A percentile compares a stretch with the other conserved stretches of the same genome.
These are phyloP conservation scores for Pulveroboletus sp. DNA, from an alignment of 768 basidiomycete genomes.

Conservation along the genomic window DNA sequence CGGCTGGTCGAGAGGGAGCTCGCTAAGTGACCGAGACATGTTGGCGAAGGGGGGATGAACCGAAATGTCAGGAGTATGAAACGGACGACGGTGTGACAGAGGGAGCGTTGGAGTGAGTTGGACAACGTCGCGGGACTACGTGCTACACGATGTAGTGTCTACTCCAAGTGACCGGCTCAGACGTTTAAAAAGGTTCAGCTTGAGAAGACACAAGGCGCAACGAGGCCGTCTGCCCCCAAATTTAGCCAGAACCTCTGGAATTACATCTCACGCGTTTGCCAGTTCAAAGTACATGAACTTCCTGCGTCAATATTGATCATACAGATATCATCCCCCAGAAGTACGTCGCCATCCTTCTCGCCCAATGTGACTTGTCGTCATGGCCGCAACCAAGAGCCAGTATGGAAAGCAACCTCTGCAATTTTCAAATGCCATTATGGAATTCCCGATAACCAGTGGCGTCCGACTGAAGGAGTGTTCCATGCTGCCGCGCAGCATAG, in stretches of 20 bases:
- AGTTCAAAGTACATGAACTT: slow-evolving; percentile 15
- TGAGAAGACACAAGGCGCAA: slow-evolving; percentile 17
- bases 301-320: slow-evolving; percentile 15
- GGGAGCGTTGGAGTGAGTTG: slow-evolving; percentile 11
- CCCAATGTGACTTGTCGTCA: slow-evolving; percentile 24
- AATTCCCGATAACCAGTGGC: slow-evolving; percentile 25
- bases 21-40: slow-evolving; percentile 26
- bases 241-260: slow-evolving; percentile 7
- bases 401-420: slow-evolving; percentile 7
- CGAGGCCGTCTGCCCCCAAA: slow-evolving; percentile 24
- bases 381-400: slow-evolving; percentile 7
- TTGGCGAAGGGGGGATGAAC: slow-evolving; percentile 10
- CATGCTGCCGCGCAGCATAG: slow-evolving; percentile 16
- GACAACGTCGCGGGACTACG: slow-evolving; percentile 6
- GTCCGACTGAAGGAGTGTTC: slow-evolving; percentile 20
- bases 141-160: slow-evolving; percentile 22
- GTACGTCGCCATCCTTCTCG: slow-evolving; percentile 3
- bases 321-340: slow-evolving; percentile 1
- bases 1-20: slow-evolving; percentile 16
- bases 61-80: slow-evolving; percentile 23
- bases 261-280: slow-evolving; percentile 20
- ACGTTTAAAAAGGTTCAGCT: slow-evolving; percentile 21
- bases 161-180: slow-evolving; percentile 4
- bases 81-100: slow-evolving; percentile 7
- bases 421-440: slow-evolving; percentile 21